Conservation (phyloP, 2,329 filamentous ascomycete genomes). For the Exophiala phaeomuriformis region DNA sequence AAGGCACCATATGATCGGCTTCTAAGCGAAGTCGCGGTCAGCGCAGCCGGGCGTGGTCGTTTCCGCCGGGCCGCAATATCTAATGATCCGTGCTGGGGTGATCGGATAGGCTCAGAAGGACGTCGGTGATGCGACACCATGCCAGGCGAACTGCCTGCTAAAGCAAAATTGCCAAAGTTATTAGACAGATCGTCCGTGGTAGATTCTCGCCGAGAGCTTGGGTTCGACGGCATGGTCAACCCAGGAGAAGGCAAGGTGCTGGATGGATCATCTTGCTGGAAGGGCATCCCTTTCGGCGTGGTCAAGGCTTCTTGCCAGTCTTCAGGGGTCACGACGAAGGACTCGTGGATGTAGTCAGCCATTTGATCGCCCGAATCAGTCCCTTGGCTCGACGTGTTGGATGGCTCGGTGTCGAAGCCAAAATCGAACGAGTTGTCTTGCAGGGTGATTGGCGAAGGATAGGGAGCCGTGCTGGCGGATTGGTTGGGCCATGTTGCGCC, state of each 20-base stretch:
- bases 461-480: conserved; percentile 1
- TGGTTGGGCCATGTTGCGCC: conserved; percentile 9
- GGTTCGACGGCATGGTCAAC: conserved; percentile 22
- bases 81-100: conserved; percentile 34
- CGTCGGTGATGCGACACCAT: conserved; percentile 32
- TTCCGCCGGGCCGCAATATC: conserved; percentile 43
- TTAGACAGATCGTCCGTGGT: conserved; percentile 23
- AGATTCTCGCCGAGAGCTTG: conserved; percentile 23
- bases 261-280: conserved; percentile 10
- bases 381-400: conserved; percentile 5
- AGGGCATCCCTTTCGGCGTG: conserved; percentile 15
- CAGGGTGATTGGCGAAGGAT: conserved; percentile 19
- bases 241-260: conserved; percentile 18
- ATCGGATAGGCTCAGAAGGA: conserved; percentile 55
- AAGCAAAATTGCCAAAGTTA: conserved; percentile 23
- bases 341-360: conserved; percentile 10
- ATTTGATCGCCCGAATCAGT: not conserved
- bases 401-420: conserved; percentile 19
- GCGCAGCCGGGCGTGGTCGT: conserved; percentile 40
- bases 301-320: conserved; percentile 16
- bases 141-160: conserved; percentile 16
- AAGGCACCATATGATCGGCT: conserved; percentile 35
- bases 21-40: conserved; percentile 36
- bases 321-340: conserved; percentile 19
- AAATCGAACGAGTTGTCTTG: conserved; percentile 26